Conservation (phyloP, 129 eudicot genomes). For the Chrysanthemum seticuspe region DNA sequence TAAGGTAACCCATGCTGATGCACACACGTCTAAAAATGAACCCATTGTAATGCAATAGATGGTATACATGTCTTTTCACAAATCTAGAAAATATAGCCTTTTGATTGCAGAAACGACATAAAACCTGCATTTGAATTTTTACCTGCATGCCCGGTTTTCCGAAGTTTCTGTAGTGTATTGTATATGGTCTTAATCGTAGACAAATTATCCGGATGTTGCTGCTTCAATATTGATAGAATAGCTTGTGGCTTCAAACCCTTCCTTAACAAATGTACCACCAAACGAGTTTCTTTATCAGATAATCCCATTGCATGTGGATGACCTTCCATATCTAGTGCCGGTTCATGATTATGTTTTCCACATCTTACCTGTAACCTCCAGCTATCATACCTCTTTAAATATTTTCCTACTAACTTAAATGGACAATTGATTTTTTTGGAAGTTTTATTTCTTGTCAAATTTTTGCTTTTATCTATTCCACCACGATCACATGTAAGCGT, state of each 20-base stretch:
- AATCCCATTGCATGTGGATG: slow-evolving; percentile 25
- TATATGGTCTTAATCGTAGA: slow-evolving; percentile 12
- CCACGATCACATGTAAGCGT: slow-evolving; percentile 7
- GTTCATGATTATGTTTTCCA: slow-evolving; percentile 31
- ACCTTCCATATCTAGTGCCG: slow-evolving; percentile 12
- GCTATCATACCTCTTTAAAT: neutral
- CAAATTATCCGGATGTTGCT: slow-evolving; percentile 13
- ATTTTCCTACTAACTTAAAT: slow-evolving; percentile 14
- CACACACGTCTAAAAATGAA: no score
- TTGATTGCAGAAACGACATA: no score
- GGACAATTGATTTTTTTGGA: slow-evolving; percentile 24
- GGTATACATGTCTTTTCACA: no score
- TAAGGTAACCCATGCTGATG: no score
- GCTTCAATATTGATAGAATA: slow-evolving; percentile 16
- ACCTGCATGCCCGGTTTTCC: slow-evolving; percentile 12
- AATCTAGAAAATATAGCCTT: no score
- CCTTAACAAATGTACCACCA: slow-evolving; percentile 27
- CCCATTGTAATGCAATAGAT: no score
- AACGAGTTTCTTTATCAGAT: slow-evolving; percentile 16
- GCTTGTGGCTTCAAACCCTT: slow-evolving; percentile 19
- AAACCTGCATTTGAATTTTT: neutral
- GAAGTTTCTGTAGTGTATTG: slow-evolving; percentile 13
- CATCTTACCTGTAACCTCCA: slow-evolving; percentile 24
- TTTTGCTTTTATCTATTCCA: slow-evolving; percentile 3
- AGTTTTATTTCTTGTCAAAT: neutral